Base-by-base conservation (phyloP, 1,139 yeast species). In the Candida buenavistaensis region DNA sequence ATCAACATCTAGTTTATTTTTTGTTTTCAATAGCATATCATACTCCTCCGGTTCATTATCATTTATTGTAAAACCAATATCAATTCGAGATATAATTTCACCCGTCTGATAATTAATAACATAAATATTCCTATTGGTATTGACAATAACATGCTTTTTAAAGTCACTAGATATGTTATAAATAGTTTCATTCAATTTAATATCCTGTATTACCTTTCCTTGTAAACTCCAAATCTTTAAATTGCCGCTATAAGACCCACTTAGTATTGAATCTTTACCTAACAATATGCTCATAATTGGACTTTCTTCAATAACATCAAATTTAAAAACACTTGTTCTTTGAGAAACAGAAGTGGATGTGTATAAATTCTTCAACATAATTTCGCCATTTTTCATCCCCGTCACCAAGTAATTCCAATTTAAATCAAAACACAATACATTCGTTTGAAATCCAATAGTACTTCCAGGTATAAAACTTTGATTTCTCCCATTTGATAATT, bases 1-100 rank as follows among this genome's bases (percentile, higher is more conserved):
- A 55, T 82, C 90, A 20, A 77, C 74, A 32, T 66, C 63, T 38
- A 72, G 11, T 22, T 31, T 21, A 35, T 40, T 39, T 33, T 38
- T 34, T 26, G 11, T 33, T 15, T 31, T 15, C 11, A 27, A 11
- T 10, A 33, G 17, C 6, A 33, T 24, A 14, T 40, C 44, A 30
- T 39, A 35, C 19, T 38, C 34, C 10, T 32, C 6, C 3, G 11
- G 10, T 13, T 39, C 37, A 5, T 16, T 21, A 7, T 28, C 30
- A 22, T 27, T 23, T 14, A 45, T 36, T 9, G n/a, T 35, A 21
- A 44, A 35, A 2, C 44, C 46, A 5, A 48, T 15, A 3, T 29
- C 40, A 11, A 40, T 16, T 17, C 26, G 32, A 15, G 33, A 33
- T 5, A 43, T 17, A 1, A 50, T 32, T 8, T 45, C 43, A 12